phyloP scores from a whole-genome alignment of 2,329 filamentous ascomycete species.

The Chaetomium sp. region DNA sequence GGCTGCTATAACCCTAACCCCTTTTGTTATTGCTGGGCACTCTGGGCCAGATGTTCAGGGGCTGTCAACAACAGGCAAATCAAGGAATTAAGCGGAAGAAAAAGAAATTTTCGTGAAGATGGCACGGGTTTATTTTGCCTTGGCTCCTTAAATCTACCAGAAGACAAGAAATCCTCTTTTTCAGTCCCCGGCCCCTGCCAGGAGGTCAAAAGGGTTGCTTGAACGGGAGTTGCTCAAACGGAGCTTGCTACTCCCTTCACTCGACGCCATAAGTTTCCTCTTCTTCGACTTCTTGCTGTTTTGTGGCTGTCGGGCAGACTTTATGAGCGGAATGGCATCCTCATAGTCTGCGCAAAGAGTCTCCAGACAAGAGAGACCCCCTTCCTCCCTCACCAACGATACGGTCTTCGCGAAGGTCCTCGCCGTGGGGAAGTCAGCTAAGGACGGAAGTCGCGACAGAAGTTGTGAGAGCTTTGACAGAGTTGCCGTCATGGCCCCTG shows the following conservation, averaged over 20 bases:
- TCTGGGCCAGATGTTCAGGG: not conserved
- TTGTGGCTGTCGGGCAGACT: slow-evolving; percentile 17
- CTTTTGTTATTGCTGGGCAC: not conserved
- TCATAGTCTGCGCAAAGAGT: slow-evolving; percentile 24
- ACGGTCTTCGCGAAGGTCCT: slow-evolving; percentile 27
- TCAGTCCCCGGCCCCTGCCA: slow-evolving; percentile 18
- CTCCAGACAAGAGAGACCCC: slow-evolving; percentile 24
- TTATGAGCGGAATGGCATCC: slow-evolving; percentile 24
- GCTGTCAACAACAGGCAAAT: not conserved
- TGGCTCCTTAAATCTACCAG: too few relatives aligned
- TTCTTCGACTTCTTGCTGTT: slow-evolving; percentile 25
- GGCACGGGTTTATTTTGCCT: too few relatives aligned
- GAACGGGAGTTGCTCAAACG: slow-evolving; percentile 20
- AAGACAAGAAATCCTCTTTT: too few relatives aligned
- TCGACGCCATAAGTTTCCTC: slow-evolving; percentile 17
- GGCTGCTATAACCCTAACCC: slow-evolving; percentile 21
- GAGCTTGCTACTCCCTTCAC: slow-evolving; percentile 12
- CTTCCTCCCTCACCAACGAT: slow-evolving; percentile 18
- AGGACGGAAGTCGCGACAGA: slow-evolving; percentile 26
- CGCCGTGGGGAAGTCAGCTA: slow-evolving; percentile 27
- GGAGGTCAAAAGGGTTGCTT: slow-evolving; percentile 29
- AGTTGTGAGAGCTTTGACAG: slow-evolving; percentile 4
- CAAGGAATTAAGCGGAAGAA: not conserved
- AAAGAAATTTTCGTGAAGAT: not conserved
- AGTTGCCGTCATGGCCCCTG: not conserved